These are phyloP conservation scores for Knufia fluminis DNA, from an alignment of 2,329 filamentous ascomycete genomes.

Conservation along the genomic window DNA sequence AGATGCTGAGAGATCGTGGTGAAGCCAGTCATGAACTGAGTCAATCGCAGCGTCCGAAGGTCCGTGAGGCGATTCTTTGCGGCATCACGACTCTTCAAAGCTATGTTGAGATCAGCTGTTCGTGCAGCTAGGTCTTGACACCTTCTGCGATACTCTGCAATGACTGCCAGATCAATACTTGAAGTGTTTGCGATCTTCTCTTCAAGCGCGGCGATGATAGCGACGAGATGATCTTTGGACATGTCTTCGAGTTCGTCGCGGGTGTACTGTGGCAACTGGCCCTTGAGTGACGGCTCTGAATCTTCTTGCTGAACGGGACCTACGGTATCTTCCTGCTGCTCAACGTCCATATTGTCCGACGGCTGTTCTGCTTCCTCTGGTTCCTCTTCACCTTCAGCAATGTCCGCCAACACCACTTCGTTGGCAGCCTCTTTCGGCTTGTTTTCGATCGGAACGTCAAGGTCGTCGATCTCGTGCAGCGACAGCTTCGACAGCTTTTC, in stretches of 20 bases:
- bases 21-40: conserved; percentile 98
- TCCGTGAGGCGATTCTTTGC: conserved; percentile 92
- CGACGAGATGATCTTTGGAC: conserved; percentile 54
- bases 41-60: conserved; percentile 76
- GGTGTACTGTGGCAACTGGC: conserved; percentile 69
- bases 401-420: background rate
- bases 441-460: conserved; percentile 28
- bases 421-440: background rate
- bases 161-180: conserved; percentile 78
- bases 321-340: conserved; percentile 27
- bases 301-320: conserved; percentile 45
- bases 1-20: conserved; percentile 83
- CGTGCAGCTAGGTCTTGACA: conserved; percentile 74
- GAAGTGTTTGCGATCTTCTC: conserved; percentile 69
- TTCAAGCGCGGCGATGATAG: conserved; percentile 56
- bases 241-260: conserved; percentile 57
- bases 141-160: conserved; percentile 77
- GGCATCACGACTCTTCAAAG: conserved; percentile 67
- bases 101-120: conserved; percentile 72
- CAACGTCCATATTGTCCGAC: conserved; percentile 58
- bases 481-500: conserved; percentile 79
- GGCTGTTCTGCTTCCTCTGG: conserved; percentile 21
- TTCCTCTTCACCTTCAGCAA: conserved; percentile 11
- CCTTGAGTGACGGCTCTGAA: conserved; percentile 31
- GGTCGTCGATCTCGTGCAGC: conserved; percentile 70